Conservation (phyloP, 2,329 filamentous ascomycete genomes). For the Aspergillus intermedius region DNA sequence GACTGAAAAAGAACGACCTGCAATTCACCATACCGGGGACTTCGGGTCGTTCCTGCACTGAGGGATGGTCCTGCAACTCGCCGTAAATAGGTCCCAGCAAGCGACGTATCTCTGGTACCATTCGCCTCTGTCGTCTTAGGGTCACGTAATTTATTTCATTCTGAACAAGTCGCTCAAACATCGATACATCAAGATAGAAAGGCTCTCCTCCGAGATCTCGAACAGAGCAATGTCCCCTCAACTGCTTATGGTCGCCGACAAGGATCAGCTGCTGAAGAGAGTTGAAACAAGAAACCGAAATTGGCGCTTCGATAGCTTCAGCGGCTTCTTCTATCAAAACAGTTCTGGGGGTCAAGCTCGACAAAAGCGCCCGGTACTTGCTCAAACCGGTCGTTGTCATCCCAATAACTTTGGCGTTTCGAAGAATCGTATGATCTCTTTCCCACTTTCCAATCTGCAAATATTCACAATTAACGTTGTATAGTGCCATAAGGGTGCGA, state of each 20-base stretch:
- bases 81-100: constrained; percentile 58
- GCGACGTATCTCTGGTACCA: constrained; percentile 62
- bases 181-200: constrained; percentile 63
- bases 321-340: constrained; percentile 76
- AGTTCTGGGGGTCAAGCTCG: constrained; percentile 58
- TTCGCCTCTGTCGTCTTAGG: constrained; percentile 63
- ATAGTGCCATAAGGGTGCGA: constrained; percentile 44
- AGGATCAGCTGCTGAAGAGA: constrained; percentile 59
- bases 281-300: constrained; percentile 55
- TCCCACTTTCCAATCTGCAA: constrained; percentile 55
- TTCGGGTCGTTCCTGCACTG: constrained; percentile 47
- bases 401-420: constrained; percentile 54
- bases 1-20: constrained; percentile 58
- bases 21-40: constrained; percentile 58
- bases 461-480: constrained; percentile 45
- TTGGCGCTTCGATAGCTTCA: constrained; percentile 57
- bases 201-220: constrained; percentile 53
- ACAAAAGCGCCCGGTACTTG: constrained; percentile 68
- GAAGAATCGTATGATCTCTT: constrained; percentile 54
- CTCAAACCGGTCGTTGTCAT: constrained; percentile 74
- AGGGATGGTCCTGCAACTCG: constrained; percentile 51
- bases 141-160: constrained; percentile 58
- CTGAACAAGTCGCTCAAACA: constrained; percentile 72
- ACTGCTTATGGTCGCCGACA: constrained; percentile 75
- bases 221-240: constrained; percentile 61